A percentile compares a stretch with the other conserved stretches of the same genome.
phyloP scores from a whole-genome alignment of 139 green algal genomes.

The Chlorella vulgaris region DNA sequence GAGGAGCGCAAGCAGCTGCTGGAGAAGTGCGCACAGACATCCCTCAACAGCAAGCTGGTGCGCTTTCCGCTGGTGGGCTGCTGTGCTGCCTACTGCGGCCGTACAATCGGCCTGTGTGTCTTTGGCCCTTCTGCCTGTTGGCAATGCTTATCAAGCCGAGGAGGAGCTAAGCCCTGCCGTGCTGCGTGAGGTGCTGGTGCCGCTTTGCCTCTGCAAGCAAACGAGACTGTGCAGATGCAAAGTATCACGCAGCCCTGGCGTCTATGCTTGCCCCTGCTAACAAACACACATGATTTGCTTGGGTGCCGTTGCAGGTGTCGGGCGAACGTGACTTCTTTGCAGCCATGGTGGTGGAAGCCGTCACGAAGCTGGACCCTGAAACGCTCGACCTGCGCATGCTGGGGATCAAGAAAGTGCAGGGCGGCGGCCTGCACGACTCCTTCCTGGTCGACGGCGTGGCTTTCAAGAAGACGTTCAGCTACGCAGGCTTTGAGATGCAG shows the following conservation, averaged over 20 bases:
- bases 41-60: constrained; percentile 97
- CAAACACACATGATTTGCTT: no score
- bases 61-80: no score
- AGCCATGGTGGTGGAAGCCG: constrained; percentile 95
- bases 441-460: constrained; percentile 98
- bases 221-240: no score
- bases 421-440: constrained; percentile 91
- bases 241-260: no score
- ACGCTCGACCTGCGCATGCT: constrained; percentile 92
- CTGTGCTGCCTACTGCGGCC: background rate
- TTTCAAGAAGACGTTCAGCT: constrained; percentile 99
- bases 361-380: constrained; percentile 79
- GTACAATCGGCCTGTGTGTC: no score
- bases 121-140: no score
- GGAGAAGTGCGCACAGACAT: constrained; percentile 93
- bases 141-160: no score
- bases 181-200: no score
- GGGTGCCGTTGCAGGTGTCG: constrained; percentile 66
- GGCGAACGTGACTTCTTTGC: constrained; percentile 99
- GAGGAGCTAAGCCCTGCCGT: no score
- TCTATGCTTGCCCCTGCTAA: no score
- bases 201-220: no score
- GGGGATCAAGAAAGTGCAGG: constrained; percentile 95
- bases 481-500: constrained; percentile 99
- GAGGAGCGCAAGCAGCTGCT: constrained; percentile 88